These are phyloP conservation scores for Agrocybe pediades DNA, from an alignment of 768 basidiomycete species.

Conservation along the genomic window DNA sequence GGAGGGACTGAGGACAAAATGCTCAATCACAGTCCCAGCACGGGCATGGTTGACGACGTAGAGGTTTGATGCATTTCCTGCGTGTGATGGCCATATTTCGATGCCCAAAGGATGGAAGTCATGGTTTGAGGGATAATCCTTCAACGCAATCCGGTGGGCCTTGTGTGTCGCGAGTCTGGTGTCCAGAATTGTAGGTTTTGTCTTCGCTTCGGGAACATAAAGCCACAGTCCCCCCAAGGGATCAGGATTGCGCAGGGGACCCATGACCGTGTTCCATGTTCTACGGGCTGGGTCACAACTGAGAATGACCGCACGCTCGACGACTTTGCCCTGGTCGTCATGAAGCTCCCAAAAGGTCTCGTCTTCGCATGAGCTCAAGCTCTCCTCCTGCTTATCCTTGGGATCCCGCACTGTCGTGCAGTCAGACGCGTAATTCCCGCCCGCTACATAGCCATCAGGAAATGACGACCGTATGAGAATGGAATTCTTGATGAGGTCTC, in stretches of 20 bases:
- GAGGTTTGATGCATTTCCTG: conserved; percentile 52
- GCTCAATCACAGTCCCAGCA: conserved; percentile 62
- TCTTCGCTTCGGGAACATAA: conserved; percentile 30
- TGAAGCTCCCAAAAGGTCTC: conserved; percentile 64
- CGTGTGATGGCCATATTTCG: conserved; percentile 53
- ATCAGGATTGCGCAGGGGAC: conserved; percentile 59
- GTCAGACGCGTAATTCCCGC: conserved; percentile 47
- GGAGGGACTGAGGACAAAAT: conserved; percentile 56
- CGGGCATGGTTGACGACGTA: conserved; percentile 74
- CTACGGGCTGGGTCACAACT: conserved; percentile 58
- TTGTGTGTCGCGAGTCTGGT: conserved; percentile 13
- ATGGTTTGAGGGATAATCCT: conserved; percentile 54
- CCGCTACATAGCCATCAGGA: conserved; percentile 51
- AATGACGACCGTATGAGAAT: conserved; percentile 45
- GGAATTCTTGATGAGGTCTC: conserved; percentile 38
- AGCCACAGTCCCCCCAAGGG: conserved; percentile 67
- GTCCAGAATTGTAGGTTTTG: conserved; percentile 12
- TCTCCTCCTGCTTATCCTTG: conserved; percentile 22
- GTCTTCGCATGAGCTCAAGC: conserved; percentile 64
- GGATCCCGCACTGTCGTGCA: conserved; percentile 43
- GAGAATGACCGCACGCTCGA: conserved; percentile 46
- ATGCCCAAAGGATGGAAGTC: conserved; percentile 77
- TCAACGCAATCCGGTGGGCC: conserved; percentile 44
- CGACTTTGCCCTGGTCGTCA: conserved; percentile 36
- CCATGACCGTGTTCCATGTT: conserved; percentile 80